Conservation (phyloP, 345 rosid species). For the Linum trigynum region DNA sequence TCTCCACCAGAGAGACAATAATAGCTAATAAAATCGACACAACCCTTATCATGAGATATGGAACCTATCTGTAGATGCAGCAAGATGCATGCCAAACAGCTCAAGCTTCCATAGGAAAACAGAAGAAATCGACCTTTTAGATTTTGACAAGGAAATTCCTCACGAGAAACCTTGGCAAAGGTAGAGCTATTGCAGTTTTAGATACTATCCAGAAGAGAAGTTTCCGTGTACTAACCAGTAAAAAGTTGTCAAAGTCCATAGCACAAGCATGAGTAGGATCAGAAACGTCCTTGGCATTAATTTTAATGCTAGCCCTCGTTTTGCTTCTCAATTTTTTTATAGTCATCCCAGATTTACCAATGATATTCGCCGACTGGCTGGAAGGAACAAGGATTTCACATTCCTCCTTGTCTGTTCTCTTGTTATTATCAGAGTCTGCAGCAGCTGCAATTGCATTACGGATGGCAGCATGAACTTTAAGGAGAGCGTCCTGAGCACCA, state of each 20-base stretch:
- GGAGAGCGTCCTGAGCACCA: slow-evolving; percentile 83
- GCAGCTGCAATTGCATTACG: slow-evolving; percentile 42
- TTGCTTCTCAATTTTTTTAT: slow-evolving; percentile 73
- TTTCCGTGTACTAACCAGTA: slow-evolving; percentile 41
- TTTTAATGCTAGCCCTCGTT: slow-evolving; percentile 55
- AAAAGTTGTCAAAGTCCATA: slow-evolving; percentile 81
- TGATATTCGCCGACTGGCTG: slow-evolving; percentile 88
- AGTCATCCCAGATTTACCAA: slow-evolving; percentile 78
- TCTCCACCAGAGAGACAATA: too few species aligned
- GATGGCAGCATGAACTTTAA: slow-evolving; percentile 63
- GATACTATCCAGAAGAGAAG: slow-evolving; percentile 42
- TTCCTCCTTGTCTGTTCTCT: slow-evolving; percentile 45
- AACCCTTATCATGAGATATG: background rate
- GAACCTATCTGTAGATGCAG: background rate
- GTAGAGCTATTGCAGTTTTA: background rate
- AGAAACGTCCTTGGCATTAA: slow-evolving; percentile 62
- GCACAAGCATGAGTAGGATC: slow-evolving; percentile 89
- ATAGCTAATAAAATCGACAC: background rate
- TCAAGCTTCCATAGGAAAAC: background rate
- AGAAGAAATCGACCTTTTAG: background rate
- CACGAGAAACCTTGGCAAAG: background rate
- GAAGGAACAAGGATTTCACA: slow-evolving; percentile 82
- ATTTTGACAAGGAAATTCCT: background rate
- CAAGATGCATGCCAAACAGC: background rate
- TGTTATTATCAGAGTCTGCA: slow-evolving; percentile 45